Conservation (phyloP, 371 early-diverging fungal species). For the Umbelopsis sp. region DNA sequence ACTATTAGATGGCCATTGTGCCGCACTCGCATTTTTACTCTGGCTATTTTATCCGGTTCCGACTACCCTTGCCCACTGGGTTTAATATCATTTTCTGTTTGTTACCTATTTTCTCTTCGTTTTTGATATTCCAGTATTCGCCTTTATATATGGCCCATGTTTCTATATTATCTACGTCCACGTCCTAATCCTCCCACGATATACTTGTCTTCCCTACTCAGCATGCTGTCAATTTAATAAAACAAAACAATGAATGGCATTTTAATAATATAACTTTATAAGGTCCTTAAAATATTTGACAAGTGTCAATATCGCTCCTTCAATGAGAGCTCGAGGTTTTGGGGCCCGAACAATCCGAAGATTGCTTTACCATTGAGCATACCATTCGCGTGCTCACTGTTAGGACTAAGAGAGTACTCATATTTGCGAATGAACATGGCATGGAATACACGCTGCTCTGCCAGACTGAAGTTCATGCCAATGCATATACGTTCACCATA, state of each 20-base stretch:
- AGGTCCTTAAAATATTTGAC: neutral
- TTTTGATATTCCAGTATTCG: constrained; percentile 8
- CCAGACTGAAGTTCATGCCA: constrained; percentile 44
- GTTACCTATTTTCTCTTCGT: neutral
- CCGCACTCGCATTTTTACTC: no score
- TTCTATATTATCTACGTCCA: constrained; percentile 2
- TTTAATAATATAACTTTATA: neutral
- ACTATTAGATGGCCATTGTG: constrained; percentile 25
- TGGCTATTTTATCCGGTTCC: neutral
- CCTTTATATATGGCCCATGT: neutral
- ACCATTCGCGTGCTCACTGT: constrained; percentile 32
- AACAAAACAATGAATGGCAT: neutral
- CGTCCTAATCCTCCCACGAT: neutral
- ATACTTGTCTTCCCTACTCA: neutral
- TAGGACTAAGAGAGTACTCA: constrained; percentile 23
- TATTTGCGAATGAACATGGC: constrained; percentile 30
- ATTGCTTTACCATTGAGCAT: constrained; percentile 31
- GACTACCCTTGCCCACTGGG: neutral
- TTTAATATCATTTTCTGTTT: neutral
- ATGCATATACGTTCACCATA: constrained; percentile 38
- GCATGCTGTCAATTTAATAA: neutral
- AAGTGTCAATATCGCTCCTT: constrained; percentile 26
- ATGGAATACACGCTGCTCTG: constrained; percentile 30
- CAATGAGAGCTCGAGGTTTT: constrained; percentile 25
- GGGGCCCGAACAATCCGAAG: constrained; percentile 36